Evolutionary conservation across 257 asterid species (phyloP), one percentile per base, ranked within the genome.

Genomic region (Marsdenia floribunda): DNA sequence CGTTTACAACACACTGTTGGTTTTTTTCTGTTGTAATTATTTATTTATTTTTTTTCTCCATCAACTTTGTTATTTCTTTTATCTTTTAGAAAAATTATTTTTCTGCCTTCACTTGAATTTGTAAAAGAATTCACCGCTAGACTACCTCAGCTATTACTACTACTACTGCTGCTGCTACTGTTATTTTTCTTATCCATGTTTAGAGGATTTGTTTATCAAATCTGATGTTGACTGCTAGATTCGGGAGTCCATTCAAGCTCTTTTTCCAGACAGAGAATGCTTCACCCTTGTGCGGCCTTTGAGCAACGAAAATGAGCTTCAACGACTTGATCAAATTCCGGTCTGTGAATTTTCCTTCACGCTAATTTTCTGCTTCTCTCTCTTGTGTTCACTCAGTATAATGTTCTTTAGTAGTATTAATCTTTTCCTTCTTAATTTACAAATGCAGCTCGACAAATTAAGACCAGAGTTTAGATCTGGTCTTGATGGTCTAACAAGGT

Each of bases 231-330:
- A 66, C 66, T n/a, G 54, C 75, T 82, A 95, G 99, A 95, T 95
- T 64, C 93, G 98, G 53, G 99, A 95, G 82, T 95, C 98, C 78
- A 92, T 95, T 81, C 96, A 96, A 80, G 99, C 99, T 79, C 96
- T 94, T 81, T 94, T 94, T 81, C 99, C 99, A 22, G 96, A 94
- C 82, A 87, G 99, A 80, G 99, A 94, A 78, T 94, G 99, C 86
- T 94, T 80, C 84, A 78, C 99, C n/a, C 97, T 94, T 77, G 97
- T 94, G 68, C 82, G 99, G 65, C 99, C 99, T 54, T 81, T 92
- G 78, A 92, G 89, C 87, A 78, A 89, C 35, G 99, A 94, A 82
- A 82, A 78, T 44, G 97, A 94, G 60, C 97, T 94, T 78, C 99
- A 90, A 79, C 89, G 96, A 59, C 88, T 93, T 37, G 97, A 94